A percentile compares a stretch with the other conserved stretches of the same genome.
Evolutionary conservation across 2,329 filamentous ascomycete genomes (phyloP).

Genomic region (Xylaria polymorpha): DNA sequence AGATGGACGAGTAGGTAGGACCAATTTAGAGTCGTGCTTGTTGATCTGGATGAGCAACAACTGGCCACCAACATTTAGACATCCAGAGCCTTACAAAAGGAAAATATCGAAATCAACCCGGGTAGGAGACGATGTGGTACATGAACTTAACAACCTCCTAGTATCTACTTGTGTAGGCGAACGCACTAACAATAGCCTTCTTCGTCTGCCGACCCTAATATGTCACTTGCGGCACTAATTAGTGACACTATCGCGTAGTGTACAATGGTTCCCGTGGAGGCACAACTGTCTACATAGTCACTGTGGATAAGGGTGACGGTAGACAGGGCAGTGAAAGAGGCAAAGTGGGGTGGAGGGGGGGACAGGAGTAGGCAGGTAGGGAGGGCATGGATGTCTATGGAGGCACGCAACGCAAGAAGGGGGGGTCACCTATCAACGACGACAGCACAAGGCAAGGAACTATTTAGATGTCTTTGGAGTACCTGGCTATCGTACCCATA

Average conservation of each 20-base stretch:
- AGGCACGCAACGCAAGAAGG: constrained; percentile 47
- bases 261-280: constrained; percentile 43
- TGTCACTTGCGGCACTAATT: constrained; percentile 37
- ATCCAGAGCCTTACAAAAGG: constrained; percentile 29
- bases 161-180: constrained; percentile 36
- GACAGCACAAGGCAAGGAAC: constrained; percentile 34
- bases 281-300: constrained; percentile 43
- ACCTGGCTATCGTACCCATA: constrained; percentile 31
- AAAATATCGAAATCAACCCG: constrained; percentile 29
- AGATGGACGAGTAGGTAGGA: constrained; percentile 33
- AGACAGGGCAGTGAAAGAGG: constrained; percentile 41
- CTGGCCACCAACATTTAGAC: constrained; percentile 3
- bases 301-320: constrained; percentile 47
- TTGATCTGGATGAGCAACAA: constrained; percentile 14
- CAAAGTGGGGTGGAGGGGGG: constrained; percentile 45
- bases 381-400: constrained; percentile 49
- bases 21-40: constrained; percentile 28
- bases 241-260: constrained; percentile 41
- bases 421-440: constrained; percentile 38
- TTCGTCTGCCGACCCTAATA: constrained; percentile 48
- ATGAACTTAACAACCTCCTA: constrained; percentile 19
- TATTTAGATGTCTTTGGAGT: constrained; percentile 48
- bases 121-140: constrained; percentile 29
- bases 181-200: constrained; percentile 42
- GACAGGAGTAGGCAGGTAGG: constrained; percentile 51